Conservation (phyloP, 192 early-diverging fungal genomes). For the Coemansia aciculifera region DNA sequence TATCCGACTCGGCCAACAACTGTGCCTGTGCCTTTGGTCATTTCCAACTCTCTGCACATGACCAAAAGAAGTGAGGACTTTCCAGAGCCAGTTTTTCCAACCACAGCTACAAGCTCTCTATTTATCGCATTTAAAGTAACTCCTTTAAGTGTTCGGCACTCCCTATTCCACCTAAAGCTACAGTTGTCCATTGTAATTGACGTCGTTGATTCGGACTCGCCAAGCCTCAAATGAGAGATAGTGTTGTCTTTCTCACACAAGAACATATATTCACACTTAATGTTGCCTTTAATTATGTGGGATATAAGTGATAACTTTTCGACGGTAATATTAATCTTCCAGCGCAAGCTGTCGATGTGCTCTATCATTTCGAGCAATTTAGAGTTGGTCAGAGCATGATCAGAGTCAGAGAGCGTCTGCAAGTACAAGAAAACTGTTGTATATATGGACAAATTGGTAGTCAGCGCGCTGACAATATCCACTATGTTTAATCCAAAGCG, state of each 20-base stretch:
- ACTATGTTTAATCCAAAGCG: neutral
- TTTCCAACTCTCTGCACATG: constrained; percentile 74
- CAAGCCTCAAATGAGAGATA: too few species aligned
- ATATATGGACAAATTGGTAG: neutral
- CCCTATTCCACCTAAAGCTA: neutral
- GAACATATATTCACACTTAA: too few species aligned
- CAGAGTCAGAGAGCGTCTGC: neutral
- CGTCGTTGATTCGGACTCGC: too few species aligned
- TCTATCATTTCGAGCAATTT: neutral
- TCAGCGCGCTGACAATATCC: neutral
- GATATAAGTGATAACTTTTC: too few species aligned
- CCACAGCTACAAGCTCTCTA: constrained; percentile 67
- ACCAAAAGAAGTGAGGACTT: constrained; percentile 77
- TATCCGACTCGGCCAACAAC: constrained; percentile 72
- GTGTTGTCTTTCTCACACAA: too few species aligned
- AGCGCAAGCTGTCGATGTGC: neutral
- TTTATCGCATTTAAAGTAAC: constrained; percentile 55
- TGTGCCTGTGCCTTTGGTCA: constrained; percentile 33
- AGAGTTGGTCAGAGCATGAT: too few species aligned
- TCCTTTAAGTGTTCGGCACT: constrained; percentile 10
- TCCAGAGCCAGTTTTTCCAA: constrained; percentile 75
- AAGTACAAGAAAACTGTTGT: neutral
- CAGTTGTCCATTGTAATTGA: neutral
- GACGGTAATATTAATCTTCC: neutral
- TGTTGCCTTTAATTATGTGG: neutral